Evolutionary conservation across 345 rosid species (phyloP), one percentile per base, ranked within the genome.

Genomic region (Ceriops zippeliana): DNA sequence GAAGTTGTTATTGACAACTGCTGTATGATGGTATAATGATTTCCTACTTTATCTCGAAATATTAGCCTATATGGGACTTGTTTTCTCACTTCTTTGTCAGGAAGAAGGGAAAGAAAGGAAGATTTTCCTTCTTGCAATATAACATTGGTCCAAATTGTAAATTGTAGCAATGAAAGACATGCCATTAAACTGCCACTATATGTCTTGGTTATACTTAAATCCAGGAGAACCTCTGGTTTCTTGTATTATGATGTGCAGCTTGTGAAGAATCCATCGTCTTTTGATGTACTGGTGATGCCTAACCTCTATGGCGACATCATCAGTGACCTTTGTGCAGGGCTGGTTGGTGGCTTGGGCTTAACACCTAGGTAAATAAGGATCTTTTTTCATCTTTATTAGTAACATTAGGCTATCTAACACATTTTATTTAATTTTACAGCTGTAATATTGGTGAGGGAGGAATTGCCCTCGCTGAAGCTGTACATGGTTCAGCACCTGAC

Each of bases 1-100:
- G 99, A 96, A 85, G 99, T 96, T 63, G 99, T 96, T 76, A 96
- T 96, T 64, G 99, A 96, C 84, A 96, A 96, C 81, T 96, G 99
- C 77, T 92, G 98, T 78, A 96, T 96, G 99, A 96, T 92, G 99
- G 99, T 96, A 87, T 66, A 63, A 49, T 66, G 27, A 60, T 58
- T 61, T 51, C 32, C 61, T 54, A 47, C 2, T 56, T 3, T 11
- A 27, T 21, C 28, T 56, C 16, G 0, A 8, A 9, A 56, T 56
- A 21, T 28, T 56, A 22, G 16, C 16, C 28, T 27, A 24, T 56
- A 27, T 9, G 22, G 24, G 59, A 56, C 11, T 21, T 56, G 19
- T 56, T 56, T 19, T 56, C 24, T 56, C 24, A 5, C 28, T 16
- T 56, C 59, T n/a, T 16, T 21, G 5, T 56, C 28, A 4, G 17